These are phyloP conservation scores for Prunus kanzakura DNA, from an alignment of 306 rosid species.

Conservation along the genomic window DNA sequence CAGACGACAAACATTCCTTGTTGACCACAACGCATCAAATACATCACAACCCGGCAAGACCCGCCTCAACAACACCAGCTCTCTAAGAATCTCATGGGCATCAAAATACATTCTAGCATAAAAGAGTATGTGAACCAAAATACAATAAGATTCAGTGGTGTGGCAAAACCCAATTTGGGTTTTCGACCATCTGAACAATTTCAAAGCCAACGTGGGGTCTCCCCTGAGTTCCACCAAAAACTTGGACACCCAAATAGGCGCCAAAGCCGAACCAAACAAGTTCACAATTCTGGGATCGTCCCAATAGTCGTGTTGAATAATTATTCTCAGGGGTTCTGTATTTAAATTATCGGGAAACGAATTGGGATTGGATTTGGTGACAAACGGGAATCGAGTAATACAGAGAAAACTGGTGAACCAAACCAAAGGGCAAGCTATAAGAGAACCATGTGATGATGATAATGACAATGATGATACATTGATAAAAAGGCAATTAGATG, in stretches of 20 bases:
- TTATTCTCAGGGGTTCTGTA: conserved; percentile 42
- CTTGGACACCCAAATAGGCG: conserved; percentile 68
- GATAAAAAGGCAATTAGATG: conserved; percentile 17
- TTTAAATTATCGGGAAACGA: conserved; percentile 27
- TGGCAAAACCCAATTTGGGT: conserved; percentile 50
- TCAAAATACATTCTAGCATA: conserved; percentile 54
- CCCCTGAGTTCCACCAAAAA: conserved; percentile 54
- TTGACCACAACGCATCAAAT: conserved; percentile 73
- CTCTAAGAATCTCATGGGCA: conserved; percentile 51
- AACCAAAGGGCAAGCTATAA: conserved; percentile 44
- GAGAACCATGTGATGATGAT: conserved; percentile 24
- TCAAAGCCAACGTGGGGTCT: conserved; percentile 63
- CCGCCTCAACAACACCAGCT: conserved; percentile 51
- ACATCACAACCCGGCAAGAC: conserved; percentile 53
- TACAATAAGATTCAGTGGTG: conserved; percentile 63
- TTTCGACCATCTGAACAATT: conserved; percentile 63
- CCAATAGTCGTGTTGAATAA: conserved; percentile 43
- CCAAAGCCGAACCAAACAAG: conserved; percentile 51
- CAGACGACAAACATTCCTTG: conserved; percentile 51
- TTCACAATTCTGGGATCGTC: conserved; percentile 37
- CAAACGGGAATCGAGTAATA: conserved; percentile 68
- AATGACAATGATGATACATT: conserved; percentile 22
- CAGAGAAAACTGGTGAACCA: conserved; percentile 54
- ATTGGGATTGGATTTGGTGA: conserved; percentile 32
- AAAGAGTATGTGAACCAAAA: conserved; percentile 70